Evolutionary conservation across 768 basidiomycete species (phyloP), one percentile per base, ranked within the genome.

Genomic region (Antrodiella citrinella): DNA sequence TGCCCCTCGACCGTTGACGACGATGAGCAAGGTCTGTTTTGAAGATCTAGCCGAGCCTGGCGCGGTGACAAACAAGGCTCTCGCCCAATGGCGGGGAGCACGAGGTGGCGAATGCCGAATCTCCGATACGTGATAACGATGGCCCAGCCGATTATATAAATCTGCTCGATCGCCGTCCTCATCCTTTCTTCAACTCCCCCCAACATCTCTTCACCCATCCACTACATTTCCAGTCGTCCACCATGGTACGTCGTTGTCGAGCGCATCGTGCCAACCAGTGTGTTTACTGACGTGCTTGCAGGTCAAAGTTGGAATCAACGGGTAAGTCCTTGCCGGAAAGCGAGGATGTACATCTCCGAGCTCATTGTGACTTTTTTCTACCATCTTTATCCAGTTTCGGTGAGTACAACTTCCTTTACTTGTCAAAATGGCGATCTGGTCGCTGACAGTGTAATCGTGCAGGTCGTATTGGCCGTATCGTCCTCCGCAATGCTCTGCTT

Each of bases 391-490:
- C 49, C 47, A 85, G 86, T 76, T 91, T 92, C 71, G 89, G 90
- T 90, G 65, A 65, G 85, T 62, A 41, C 18, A 26, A 26, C 13
- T 12, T 23, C 19, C 23, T 20, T 38, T 18, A 5, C n/a, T 20
- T 13, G 9, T 22, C 15, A 13, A 19, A 21, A n/a, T n/a, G n/a
- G n/a, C n/a, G n/a, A n/a, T n/a, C 44, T 11, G 13, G 41, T 11
- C 21, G 25, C 30, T 48, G 26, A 49, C 40, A 44, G 23, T 21
- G 20, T 21, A 5, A 19, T 30, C 19, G n/a, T 23, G 24, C 44
- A 92, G 95, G 95, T 78, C 95, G 96, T 78, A 98, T 98, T 67
- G 95, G 96, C 69, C 95, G 96, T 72, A 95, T 98, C 68, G 96
- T 98, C 57, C 76, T 87, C 70, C 87, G 96, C 60, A 97, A 97